A percentile compares a stretch with the other conserved stretches of the same genome.
These are phyloP conservation scores for Tripterygium wilfordii DNA, from an alignment of 177 flowering plant genomes.

Conservation along the genomic window DNA sequence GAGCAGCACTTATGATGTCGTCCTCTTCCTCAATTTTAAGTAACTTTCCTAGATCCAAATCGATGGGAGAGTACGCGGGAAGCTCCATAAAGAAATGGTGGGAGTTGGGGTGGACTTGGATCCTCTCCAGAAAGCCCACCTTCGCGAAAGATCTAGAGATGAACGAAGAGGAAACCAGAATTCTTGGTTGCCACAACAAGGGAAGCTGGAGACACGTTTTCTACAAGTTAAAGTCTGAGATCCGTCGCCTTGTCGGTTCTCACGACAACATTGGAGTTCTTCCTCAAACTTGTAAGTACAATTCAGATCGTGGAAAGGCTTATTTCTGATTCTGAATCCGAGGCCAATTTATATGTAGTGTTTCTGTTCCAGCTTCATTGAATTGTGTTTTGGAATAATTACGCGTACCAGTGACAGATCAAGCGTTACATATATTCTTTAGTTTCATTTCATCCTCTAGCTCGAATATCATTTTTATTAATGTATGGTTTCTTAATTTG, in stretches of 20 bases:
- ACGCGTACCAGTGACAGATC: too few species aligned
- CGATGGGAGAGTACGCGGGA: constrained; percentile 26
- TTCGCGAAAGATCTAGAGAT: constrained; percentile 83
- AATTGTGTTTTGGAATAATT: too few species aligned
- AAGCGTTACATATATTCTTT: too few species aligned
- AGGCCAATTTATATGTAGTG: too few species aligned
- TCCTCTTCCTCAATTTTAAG: constrained; percentile 36
- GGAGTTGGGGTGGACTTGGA: constrained; percentile 75
- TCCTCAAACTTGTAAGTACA: constrained; percentile 48
- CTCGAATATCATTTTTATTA: too few species aligned
- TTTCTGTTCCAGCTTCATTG: too few species aligned
- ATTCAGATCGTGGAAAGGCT: too few species aligned
- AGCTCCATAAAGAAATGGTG: constrained; percentile 59
- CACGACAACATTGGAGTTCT: constrained; percentile 29
- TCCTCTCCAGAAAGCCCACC: constrained; percentile 60
- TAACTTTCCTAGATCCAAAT: constrained; percentile 55
- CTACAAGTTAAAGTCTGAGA: constrained; percentile 51
- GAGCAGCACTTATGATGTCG: too few species aligned
- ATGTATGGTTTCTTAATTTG: too few species aligned
- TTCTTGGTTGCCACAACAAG: constrained; percentile 48
- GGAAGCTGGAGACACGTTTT: constrained; percentile 75
- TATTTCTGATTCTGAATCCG: too few species aligned
- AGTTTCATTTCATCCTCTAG: too few species aligned
- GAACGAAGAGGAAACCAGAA: constrained; percentile 54
- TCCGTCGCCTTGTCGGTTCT: constrained; percentile 37